A percentile compares a stretch with the other conserved stretches of the same genome.
Evolutionary conservation across 345 rosid genomes (phyloP).

Genomic region (Nasturtium officinale): DNA sequence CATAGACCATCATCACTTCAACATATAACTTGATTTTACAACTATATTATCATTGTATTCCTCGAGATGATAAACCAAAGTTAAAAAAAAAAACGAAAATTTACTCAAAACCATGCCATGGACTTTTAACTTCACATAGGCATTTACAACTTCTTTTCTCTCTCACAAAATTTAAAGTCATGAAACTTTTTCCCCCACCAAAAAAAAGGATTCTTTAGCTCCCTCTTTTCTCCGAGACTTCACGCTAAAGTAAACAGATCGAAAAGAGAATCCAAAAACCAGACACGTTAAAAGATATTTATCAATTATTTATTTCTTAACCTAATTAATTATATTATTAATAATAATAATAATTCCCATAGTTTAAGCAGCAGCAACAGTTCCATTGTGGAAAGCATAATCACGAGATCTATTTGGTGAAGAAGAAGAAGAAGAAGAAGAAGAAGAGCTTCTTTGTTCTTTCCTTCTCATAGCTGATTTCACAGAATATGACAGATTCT

Average conservation of each 20-base stretch:
- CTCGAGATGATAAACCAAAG: neutral
- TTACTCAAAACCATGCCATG: slow-evolving; percentile 32
- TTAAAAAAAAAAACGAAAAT: neutral
- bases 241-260: slow-evolving; percentile 24
- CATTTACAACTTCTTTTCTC: slow-evolving; percentile 35
- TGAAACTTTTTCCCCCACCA: neutral
- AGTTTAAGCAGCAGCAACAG: slow-evolving; percentile 44
- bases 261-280: slow-evolving; percentile 18
- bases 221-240: slow-evolving; percentile 11
- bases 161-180: slow-evolving; percentile 25
- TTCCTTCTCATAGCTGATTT: slow-evolving; percentile 54
- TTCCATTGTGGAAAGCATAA: slow-evolving; percentile 39
- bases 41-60: neutral
- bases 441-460: slow-evolving; percentile 39
- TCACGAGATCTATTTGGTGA: slow-evolving; percentile 43
- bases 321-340: slow-evolving; percentile 21
- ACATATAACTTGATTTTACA: slow-evolving; percentile 16
- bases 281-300: neutral
- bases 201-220: slow-evolving; percentile 25
- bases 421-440: slow-evolving; percentile 47
- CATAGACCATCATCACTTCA: neutral
- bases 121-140: slow-evolving; percentile 30
- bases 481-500: slow-evolving; percentile 69
- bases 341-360: neutral
- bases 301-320: neutral